Base-by-base conservation (phyloP, 805 yeast genomes). In the Starmera pachycereana region DNA sequence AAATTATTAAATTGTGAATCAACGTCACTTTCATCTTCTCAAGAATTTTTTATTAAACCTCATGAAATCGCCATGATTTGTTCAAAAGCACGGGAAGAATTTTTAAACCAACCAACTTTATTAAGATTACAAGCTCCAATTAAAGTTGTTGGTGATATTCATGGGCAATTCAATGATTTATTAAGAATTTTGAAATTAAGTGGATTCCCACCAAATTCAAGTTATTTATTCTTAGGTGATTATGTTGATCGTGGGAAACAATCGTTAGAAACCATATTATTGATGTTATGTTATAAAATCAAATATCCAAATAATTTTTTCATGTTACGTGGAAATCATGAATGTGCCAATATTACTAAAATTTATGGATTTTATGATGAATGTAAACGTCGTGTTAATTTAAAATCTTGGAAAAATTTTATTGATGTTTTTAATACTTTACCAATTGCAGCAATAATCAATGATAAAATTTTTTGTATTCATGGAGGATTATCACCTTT, bases 211-310 rank as follows among this genome's bases (percentile, higher is more conserved):
- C 97, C 97, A 2, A 74, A 82, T 45, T 77, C 96, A 12, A 92
- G 92, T 61, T 92, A 88, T 62, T 65, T 92, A 49, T 90, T 92
- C 53, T 63, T 92, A 36, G 98, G 98, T 27, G 98, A 92, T 63
- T 92, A 92, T 60, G 98, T 92, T 37, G 98, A 92, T 64, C 74
- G 98, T 49, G 98, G 98, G 42, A 92, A 92, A 61, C 98, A 92
- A 63, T 81, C 94, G 4, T 66, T 92, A 42, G 98, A 92, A 60
- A 92, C 98, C 0, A 88, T 92, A 18, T 65, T 90, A 44, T 67
- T 92, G 37, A 67, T 92, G 44, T 68, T 92, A 39, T 89, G 97
- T 61, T 92, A 87, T 66, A 92, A 92, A 60, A 89, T 92, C 61
- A 90, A 90, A 60, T 90, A 88, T 54, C 97, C 98, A 0, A 97